phyloP scores from a whole-genome alignment of 495 filamentous ascomycete species.

The Penicillium paxilli region DNA sequence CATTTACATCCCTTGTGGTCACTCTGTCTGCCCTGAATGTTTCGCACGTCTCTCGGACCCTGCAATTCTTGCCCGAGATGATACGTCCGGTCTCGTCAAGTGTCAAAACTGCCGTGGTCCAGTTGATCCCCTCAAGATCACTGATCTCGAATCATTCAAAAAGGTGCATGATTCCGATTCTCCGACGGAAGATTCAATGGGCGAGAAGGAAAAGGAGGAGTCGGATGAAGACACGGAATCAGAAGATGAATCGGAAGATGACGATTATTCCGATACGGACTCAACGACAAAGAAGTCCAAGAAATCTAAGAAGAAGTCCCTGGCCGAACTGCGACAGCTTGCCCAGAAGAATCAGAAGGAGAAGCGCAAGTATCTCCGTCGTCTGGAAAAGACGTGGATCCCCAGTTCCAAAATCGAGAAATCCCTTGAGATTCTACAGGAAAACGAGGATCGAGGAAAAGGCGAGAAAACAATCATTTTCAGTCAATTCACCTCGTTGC shows the following conservation, averaged over 20 bases:
- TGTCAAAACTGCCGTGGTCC: slow-evolving; percentile 76
- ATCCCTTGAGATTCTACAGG: slow-evolving; percentile 65
- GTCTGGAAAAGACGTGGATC: slow-evolving; percentile 64
- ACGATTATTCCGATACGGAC: slow-evolving; percentile 35
- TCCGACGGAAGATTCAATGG: slow-evolving; percentile 15
- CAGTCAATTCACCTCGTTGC: slow-evolving; percentile 85
- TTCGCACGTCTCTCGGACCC: slow-evolving; percentile 72
- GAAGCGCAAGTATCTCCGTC: slow-evolving; percentile 58
- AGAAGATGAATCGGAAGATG: slow-evolving; percentile 31
- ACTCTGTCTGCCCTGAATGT: slow-evolving; percentile 78
- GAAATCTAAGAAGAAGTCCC: slow-evolving; percentile 61
- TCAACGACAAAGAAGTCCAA: slow-evolving; percentile 48
- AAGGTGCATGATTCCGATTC: slow-evolving; percentile 66
- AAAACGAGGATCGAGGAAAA: slow-evolving; percentile 43
- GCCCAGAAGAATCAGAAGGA: slow-evolving; percentile 55
- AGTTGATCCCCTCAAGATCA: slow-evolving; percentile 66
- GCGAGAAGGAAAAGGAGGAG: slow-evolving; percentile 23
- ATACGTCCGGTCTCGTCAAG: slow-evolving; percentile 52
- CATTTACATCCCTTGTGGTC: slow-evolving; percentile 84
- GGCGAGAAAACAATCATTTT: slow-evolving; percentile 89
- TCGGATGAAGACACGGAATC: slow-evolving; percentile 19
- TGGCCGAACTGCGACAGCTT: slow-evolving; percentile 17
- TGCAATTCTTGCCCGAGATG: slow-evolving; percentile 56
- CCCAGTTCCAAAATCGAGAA: slow-evolving; percentile 80
- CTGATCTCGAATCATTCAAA: slow-evolving; percentile 72